phyloP scores from a whole-genome alignment of 768 basidiomycete genomes.

The Coprinellus micaceus region DNA sequence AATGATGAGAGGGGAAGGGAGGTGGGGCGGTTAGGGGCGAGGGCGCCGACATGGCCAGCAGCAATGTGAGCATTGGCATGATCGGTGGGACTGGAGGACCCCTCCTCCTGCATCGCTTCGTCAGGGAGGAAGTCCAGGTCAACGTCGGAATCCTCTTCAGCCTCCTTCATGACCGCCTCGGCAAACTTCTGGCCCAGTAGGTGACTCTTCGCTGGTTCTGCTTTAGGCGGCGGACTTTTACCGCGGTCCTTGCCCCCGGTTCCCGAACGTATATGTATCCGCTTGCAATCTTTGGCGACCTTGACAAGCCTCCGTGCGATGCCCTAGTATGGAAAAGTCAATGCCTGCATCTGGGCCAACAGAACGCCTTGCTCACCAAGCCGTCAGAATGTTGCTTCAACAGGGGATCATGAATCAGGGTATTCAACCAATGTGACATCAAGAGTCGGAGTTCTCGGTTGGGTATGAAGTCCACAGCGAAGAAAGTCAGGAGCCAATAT shows the following conservation, averaged over 20 bases:
- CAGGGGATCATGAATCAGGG: conserved; percentile 67
- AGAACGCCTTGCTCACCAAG: conserved; percentile 54
- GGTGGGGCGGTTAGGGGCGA: conserved; percentile 39
- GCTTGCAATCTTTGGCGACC: conserved; percentile 78
- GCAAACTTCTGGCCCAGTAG: conserved; percentile 64
- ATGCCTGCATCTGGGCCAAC: too few relatives aligned
- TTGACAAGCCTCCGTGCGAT: conserved; percentile 82
- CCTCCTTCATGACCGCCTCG: conserved; percentile 43
- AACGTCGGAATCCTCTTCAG: conserved; percentile 60
- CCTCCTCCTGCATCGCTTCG: conserved; percentile 33
- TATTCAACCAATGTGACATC: conserved; percentile 79
- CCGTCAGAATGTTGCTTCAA: conserved; percentile 66
- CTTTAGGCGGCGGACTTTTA: conserved; percentile 24
- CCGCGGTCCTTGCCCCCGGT: conserved; percentile 30
- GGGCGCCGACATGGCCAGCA: conserved; percentile 33
- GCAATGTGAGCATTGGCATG: conserved; percentile 48
- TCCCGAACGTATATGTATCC: conserved; percentile 44
- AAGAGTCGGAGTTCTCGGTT: conserved; percentile 71
- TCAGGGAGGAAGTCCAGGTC: conserved; percentile 74
- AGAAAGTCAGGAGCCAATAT: conserved; percentile 90
- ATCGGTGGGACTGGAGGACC: conserved; percentile 33
- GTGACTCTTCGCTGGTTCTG: conserved; percentile 36
- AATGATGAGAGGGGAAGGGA: conserved; percentile 51
- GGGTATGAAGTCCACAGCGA: conserved; percentile 82
- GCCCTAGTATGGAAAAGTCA: conserved; percentile 39